Base-by-base conservation (phyloP, 2,329 filamentous ascomycete species). In the Exophiala sideris region DNA sequence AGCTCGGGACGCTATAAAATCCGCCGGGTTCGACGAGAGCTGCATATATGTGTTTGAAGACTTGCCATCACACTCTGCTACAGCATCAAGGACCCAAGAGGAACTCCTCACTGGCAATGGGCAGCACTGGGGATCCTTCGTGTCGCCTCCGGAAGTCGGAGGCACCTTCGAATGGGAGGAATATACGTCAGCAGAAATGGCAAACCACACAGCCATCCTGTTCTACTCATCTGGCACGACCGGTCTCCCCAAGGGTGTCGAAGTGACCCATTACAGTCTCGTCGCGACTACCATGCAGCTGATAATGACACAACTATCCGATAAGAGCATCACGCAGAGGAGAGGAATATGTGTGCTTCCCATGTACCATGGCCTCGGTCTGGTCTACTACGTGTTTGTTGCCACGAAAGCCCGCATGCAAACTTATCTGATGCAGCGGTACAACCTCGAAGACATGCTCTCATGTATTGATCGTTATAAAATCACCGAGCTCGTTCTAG, bases 321-420 rank as follows among this genome's bases (percentile, higher is more conserved):
- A 45, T 16, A 47, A n/a, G 16, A 44, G 47, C 12, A 14, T 21
- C 3, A 46, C 39, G 24, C 24, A 21, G 34, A 5, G 29, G 38
- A 8, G 39, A 16, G 9, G 5, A 18, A 41, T 52, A 12, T 52
- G 50, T 16, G 20, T 46, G 16, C 35, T 57, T 5, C 55, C 55
- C 24, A 50, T 57, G 55, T 57, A 54, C 40, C 55, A 57, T 34
- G 55, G 40, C 14, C 44, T 54, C 3, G 55, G 55, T 5, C 20
- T 57, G n/a, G 40, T 33, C n/a, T 54, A 48, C 20, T 54, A 54
- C 34, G 40, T 8, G 9, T 50, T 54, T 21, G 48, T 52, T 4
- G 51, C 55, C 7, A 84, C 80, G 39, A 89, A 87, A 62, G 94
- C 91, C 64, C 88, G 92, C 44, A 77, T 92, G 42, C 74, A 77